Evolutionary conservation across 306 rosid genomes (phyloP), one percentile per base, ranked within the genome.

Genomic region (Sphenostylis stenocarpa): DNA sequence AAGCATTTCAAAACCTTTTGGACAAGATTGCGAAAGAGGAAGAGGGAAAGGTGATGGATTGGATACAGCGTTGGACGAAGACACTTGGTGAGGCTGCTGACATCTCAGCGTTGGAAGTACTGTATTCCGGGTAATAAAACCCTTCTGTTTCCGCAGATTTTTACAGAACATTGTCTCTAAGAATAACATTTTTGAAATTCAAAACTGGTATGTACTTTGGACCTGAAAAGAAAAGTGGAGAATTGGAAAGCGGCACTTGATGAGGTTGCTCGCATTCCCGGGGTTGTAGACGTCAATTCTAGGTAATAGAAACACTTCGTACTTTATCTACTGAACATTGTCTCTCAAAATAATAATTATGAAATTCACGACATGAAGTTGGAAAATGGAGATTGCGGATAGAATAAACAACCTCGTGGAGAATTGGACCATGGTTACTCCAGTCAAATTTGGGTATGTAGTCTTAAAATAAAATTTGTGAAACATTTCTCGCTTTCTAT

Each of bases 191-290:
- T 12, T 12, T 41, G 15, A 41, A 41, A 41, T 41, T 41, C 15
- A 41, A 11, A 0, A 41, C 16, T 0, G 0, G 16, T 11, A 2
- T 12, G 47, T 41, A 3, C 5, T 3, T 0, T 12, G 1, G 3
- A 3, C 0, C 0, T 0, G 10, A 1, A 39, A 0, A 0, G 7
- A 2, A 0, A 0, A 29, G 12, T 1, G 9, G 1, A 1, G 7
- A 2, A 0, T 7, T 17, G 23, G 23, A n/a, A 3, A 16, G 14
- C 0, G 57, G 5, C 57, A 51, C 14, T 51, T 7, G 0, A 2
- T 49, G 4, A 49, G 24, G 13, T 2, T 51, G 24, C 1, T 19
- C 4, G 3, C 24, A 17, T 19, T 3, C 7, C 26, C n/a, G 13
- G 0, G 26, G 2, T 17, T 19, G 4, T 2, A n/a, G 55, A 2